A percentile compares a stretch with the other conserved stretches of the same genome.
These are phyloP conservation scores for Flagelloscypha sp. DNA, from an alignment of 768 basidiomycete species.

Conservation along the genomic window DNA sequence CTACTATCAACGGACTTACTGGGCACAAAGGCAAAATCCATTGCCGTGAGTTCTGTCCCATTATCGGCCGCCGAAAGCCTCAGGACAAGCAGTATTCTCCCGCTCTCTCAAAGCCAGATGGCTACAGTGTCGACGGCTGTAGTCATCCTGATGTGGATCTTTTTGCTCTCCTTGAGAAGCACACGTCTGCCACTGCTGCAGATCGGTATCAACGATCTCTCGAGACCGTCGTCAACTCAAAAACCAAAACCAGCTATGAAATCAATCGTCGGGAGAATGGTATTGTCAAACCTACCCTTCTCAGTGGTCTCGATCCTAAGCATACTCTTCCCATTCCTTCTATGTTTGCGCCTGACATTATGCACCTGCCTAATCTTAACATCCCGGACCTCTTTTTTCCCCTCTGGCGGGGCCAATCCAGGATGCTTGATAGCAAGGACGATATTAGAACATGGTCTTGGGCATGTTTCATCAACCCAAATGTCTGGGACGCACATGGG, in stretches of 20 bases:
- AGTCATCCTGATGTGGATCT: conserved; percentile 23
- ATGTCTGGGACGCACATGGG: conserved; percentile 18
- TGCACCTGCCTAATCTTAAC: conserved; percentile 29
- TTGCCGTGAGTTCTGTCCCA: conserved; percentile 25
- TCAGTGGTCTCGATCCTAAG: conserved; percentile 20
- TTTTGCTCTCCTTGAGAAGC: conserved; percentile 4
- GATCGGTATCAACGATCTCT: conserved; percentile 15
- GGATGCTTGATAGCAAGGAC: conserved; percentile 10
- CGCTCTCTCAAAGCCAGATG: conserved; percentile 16
- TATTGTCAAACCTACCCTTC: conserved; percentile 25
- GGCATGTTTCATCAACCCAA: conserved; percentile 11
- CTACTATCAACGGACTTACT: conserved; percentile 23
- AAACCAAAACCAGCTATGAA: conserved; percentile 19
- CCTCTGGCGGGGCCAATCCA: conserved; percentile 17
- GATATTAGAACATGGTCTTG: conserved; percentile 13
- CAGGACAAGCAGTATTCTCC: conserved; percentile 24
- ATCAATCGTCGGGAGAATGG: conserved; percentile 23
- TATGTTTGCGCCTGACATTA: conserved; percentile 31
- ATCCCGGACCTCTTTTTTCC: conserved; percentile 15
- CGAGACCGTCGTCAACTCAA: conserved; percentile 9
- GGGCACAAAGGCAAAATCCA: conserved; percentile 25
- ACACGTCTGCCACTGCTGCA: neutral
- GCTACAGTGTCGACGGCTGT: conserved; percentile 15
- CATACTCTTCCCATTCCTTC: conserved; percentile 21
- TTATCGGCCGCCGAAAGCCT: conserved; percentile 20